Evolutionary conservation across 192 early-diverging fungal species (phyloP), one percentile per base, ranked within the genome.

Genomic region (Pilaira anomala): DNA sequence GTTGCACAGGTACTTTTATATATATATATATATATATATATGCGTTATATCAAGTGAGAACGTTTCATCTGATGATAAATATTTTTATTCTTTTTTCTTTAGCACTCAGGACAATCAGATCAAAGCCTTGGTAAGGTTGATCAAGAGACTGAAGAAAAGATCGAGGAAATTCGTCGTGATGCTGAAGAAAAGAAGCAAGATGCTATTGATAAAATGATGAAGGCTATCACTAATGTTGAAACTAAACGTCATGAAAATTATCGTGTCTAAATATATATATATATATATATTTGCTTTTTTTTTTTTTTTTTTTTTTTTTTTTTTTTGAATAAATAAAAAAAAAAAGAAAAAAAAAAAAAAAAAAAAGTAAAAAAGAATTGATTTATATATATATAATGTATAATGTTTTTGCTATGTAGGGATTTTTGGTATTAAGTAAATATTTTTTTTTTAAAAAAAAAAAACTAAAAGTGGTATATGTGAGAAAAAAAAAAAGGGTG

Each of bases 71-170:
- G 16, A 48, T 64, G n/a, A 21, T 63, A 21, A 42, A n/a, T 11
- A 30, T 51, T 68, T 16, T 40, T 24, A 19, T 46, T 28, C 66
- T 29, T 19, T 24, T 24, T 46, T 28, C 66, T 29, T 19, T 73
- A 93, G 91, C 86, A 86, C 68, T 75, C 84, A 51, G 92, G 92
- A 50, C 74, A 76, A 63, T 80, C 82, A 14, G 88, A 88, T 68
- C 82, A 89, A 68, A 71, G 76, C 33, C 68, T 82, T 36, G 62
- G 73, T 53, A 82, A 84, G 58, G 82, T 89, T 28, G 77, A 85
- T 48, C 72, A 74, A 19, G 86, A 91, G 50, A 94, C 92, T 14
- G 88, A 91, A 56, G 60, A 59, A 55, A 85, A 85, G 70, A 78
- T 92, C 39, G 68, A 65, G 36, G 78, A 87, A 68, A 84, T 92